Conservation (phyloP, 2,329 filamentous ascomycete species). For the Diaporthe citri region DNA sequence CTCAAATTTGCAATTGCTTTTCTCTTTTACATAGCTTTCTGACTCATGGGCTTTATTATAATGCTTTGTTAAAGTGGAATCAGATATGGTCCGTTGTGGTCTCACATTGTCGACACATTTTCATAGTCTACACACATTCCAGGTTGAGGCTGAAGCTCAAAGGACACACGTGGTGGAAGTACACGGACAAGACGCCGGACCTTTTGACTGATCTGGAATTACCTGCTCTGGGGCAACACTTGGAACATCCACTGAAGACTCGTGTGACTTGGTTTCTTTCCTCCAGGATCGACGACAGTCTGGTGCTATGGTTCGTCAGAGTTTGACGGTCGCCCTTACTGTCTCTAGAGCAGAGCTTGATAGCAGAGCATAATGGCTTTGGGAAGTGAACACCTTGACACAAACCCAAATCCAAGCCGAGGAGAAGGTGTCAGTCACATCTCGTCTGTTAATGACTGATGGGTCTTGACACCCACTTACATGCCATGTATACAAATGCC, state of each 20-base stretch:
- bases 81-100: not conserved
- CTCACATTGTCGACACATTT: not conserved
- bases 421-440: not conserved
- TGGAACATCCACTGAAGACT: not conserved
- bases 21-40: not conserved
- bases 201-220: too few relatives aligned
- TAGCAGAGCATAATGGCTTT: not conserved
- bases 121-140: too few relatives aligned
- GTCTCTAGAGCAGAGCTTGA: not conserved
- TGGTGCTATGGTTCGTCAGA: not conserved
- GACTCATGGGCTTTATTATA: too few relatives aligned
- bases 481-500: constrained; percentile 13
- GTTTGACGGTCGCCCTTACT: not conserved
- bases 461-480: not conserved
- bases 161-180: not conserved
- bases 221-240: not conserved
- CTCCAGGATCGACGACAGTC: not conserved
- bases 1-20: not conserved
- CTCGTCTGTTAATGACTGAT: not conserved
- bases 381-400: not conserved
- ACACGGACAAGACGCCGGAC: not conserved
- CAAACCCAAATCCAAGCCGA: not conserved
- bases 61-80: not conserved
- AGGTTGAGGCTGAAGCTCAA: not conserved
- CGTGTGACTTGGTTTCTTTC: not conserved